These are phyloP conservation scores for Diaporthe vexans DNA, from an alignment of 2,329 filamentous ascomycete genomes.

Conservation along the genomic window DNA sequence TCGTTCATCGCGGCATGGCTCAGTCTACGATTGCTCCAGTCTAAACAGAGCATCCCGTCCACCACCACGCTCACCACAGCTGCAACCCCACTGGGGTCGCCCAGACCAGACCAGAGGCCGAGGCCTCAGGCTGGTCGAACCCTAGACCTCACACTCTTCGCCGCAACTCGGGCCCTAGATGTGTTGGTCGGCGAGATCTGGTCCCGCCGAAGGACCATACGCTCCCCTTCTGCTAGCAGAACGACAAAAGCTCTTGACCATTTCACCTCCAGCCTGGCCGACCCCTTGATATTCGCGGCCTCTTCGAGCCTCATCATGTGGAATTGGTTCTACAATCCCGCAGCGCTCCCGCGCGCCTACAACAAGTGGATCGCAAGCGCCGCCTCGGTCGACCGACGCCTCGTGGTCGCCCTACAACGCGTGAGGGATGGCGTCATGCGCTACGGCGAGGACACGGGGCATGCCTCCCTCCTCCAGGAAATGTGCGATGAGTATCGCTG, in stretches of 20 bases:
- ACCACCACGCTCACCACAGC: conserved; percentile 36
- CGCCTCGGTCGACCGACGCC: conserved; percentile 80
- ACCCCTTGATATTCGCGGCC: conserved; percentile 78
- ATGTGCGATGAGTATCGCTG: conserved; percentile 81
- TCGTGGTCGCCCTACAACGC: conserved; percentile 80
- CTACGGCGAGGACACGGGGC: conserved; percentile 82
- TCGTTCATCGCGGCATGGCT: conserved; percentile 71
- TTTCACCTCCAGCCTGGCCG: conserved; percentile 62
- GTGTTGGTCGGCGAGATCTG: conserved; percentile 77
- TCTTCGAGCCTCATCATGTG: conserved; percentile 87
- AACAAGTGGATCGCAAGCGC: conserved; percentile 86
- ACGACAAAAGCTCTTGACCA: conserved; percentile 53
- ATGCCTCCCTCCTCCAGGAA: conserved; percentile 74
- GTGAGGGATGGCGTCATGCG: conserved; percentile 73
- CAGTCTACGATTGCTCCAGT: conserved; percentile 70
- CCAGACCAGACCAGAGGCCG: conserved; percentile 1
- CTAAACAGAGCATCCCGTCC: conserved; percentile 58
- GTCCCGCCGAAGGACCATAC: conserved; percentile 62
- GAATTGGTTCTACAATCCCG: conserved; percentile 86
- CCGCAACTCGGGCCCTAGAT: conserved; percentile 79
- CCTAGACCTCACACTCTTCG: conserved; percentile 86
- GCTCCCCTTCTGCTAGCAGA: conserved; percentile 48
- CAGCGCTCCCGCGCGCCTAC: conserved; percentile 79
- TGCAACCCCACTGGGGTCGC: conserved; percentile 31
- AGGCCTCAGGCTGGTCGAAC: conserved; percentile 75